Percentiles rank a stretch among this genome's conserved stretches.
Conservation (phyloP, 2,329 filamentous ascomycete genomes). For the Sclerotinia subarctica region DNA sequence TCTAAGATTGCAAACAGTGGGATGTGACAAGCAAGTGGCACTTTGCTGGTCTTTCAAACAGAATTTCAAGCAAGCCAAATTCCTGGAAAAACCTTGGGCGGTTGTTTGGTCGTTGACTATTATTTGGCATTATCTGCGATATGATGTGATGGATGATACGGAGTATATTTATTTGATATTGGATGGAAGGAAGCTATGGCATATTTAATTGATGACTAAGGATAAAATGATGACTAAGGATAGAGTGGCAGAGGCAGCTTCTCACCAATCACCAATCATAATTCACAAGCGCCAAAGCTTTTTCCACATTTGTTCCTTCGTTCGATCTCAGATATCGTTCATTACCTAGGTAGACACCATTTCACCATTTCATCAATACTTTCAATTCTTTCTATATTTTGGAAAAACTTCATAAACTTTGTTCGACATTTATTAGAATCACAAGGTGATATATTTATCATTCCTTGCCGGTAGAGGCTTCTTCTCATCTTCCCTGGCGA, state of each 20-base stretch:
- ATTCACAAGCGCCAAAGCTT: background rate
- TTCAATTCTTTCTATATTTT: background rate
- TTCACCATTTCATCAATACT: background rate
- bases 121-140: background rate
- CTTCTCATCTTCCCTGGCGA: constrained; percentile 17
- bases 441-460: background rate
- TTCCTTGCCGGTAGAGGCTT: constrained; percentile 2
- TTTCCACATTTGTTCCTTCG: background rate
- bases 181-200: constrained; percentile 6
- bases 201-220: constrained; percentile 5
- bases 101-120: background rate
- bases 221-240: constrained; percentile 12
- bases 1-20: background rate
- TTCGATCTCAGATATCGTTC: background rate
- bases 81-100: background rate
- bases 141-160: too few relatives aligned
- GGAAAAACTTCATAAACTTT: background rate
- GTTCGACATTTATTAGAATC: background rate
- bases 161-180: background rate
- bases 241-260: too few relatives aligned
- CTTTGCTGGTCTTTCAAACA: background rate
- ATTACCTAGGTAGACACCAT: background rate
- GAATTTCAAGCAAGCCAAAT: background rate
- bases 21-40: background rate
- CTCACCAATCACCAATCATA: background rate